phyloP scores from a whole-genome alignment of 106 monocot species.

The Narthecium ossifragum region DNA sequence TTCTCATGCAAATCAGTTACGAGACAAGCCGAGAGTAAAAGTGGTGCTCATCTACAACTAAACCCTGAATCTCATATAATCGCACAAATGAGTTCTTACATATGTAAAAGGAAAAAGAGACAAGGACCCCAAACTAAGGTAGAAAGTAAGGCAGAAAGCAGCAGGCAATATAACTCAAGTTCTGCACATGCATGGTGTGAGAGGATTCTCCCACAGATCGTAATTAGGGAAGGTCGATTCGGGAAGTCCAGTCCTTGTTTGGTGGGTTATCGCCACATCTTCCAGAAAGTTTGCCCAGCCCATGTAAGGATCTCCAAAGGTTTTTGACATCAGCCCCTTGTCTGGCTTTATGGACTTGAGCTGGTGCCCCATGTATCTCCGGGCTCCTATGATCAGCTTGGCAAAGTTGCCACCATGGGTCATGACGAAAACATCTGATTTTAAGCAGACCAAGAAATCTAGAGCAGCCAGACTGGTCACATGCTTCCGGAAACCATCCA shows the following conservation, averaged over 20 bases:
- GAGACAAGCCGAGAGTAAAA: too few relatives aligned
- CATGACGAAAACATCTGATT: slow-evolving; percentile 97
- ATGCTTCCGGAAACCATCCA: slow-evolving; percentile 85
- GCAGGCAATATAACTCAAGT: too few relatives aligned
- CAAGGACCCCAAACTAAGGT: too few relatives aligned
- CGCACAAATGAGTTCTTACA: too few relatives aligned
- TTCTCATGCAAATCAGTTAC: too few relatives aligned
- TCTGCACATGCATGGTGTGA: slow-evolving; percentile 95
- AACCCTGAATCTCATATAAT: too few relatives aligned
- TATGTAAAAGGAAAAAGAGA: too few relatives aligned
- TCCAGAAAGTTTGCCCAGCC: slow-evolving; percentile 95
- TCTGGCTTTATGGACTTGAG: slow-evolving; percentile 95
- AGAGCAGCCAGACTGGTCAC: slow-evolving; percentile 91
- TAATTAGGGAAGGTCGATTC: slow-evolving; percentile 87
- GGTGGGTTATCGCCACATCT: slow-evolving; percentile 80
- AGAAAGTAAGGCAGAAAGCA: too few relatives aligned
- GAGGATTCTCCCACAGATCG: slow-evolving; percentile 92
- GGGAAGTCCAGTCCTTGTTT: slow-evolving; percentile 84
- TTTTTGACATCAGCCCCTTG: slow-evolving; percentile 93
- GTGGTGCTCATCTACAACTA: too few relatives aligned
- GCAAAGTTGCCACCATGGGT: slow-evolving; percentile 96
- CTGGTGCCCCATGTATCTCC: slow-evolving; percentile 85
- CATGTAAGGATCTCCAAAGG: slow-evolving; percentile 93
- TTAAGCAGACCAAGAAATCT: slow-evolving; percentile 91
- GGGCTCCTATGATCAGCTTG: slow-evolving; percentile 85